Conservation (phyloP, 2,329 filamentous ascomycete species). For the Diplocarpon mali region DNA sequence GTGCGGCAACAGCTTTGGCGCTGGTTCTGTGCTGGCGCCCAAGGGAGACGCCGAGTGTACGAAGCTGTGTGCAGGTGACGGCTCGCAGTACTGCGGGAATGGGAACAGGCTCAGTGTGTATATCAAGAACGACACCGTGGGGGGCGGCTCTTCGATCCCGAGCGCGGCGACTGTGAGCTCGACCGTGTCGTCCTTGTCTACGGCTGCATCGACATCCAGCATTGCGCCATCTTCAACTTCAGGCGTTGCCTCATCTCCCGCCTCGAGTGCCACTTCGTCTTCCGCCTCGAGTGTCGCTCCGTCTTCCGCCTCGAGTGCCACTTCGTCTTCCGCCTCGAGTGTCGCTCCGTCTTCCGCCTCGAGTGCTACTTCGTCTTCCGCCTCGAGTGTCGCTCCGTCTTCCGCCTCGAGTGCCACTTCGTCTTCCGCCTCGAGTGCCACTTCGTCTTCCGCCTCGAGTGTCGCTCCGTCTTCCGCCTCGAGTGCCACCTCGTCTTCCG, state of each 20-base stretch:
- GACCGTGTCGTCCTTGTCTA: too few relatives aligned
- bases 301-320: too few relatives aligned
- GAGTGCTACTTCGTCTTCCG: neutral
- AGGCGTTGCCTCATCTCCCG: too few relatives aligned
- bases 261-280: too few relatives aligned
- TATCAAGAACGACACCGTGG: constrained; percentile 5
- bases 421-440: neutral
- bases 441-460: constrained; percentile 4
- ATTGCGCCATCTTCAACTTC: too few relatives aligned
- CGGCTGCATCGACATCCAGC: too few relatives aligned
- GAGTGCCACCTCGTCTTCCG: too few relatives aligned
- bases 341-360: neutral
- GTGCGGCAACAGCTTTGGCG: constrained; percentile 13
- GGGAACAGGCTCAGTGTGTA: constrained; percentile 22
- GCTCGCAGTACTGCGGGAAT: constrained; percentile 26
- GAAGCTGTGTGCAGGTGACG: constrained; percentile 20
- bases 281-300: too few relatives aligned
- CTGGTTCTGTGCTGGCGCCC: constrained; percentile 7
- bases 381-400: neutral
- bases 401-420: neutral
- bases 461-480: constrained; percentile 2
- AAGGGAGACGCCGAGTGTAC: constrained; percentile 11
- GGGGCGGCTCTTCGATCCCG: neutral
- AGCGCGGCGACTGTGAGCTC: too few relatives aligned
- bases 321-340: neutral